Evolutionary conservation across 495 filamentous ascomycete species (phyloP), one percentile per base, ranked within the genome.

Genomic region (Penicillium paradoxum): DNA sequence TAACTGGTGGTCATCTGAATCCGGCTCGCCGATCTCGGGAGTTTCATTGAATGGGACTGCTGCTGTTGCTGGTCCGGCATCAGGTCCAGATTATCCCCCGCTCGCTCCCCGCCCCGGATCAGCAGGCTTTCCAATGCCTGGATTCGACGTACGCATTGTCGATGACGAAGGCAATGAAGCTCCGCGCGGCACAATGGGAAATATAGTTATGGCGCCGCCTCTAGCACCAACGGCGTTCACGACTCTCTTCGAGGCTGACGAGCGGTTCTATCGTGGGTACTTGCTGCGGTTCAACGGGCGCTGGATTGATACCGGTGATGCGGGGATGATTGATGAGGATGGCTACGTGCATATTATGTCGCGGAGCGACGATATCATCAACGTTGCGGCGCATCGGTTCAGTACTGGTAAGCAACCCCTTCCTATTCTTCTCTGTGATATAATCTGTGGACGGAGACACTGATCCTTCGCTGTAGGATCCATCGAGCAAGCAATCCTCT

Each of bases 1-100:
- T 65, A 95, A 96, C 63, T 97, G 91, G 91, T 97, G 91, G 91
- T 92, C 88, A 3, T 92, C 89, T 1, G 91, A 96, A 68, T 89
- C 87, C 1, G 91, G 91, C 7, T 89, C 86, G 4, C 91, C 91
- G 6, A 96, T 97, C 54, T 85, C 91, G 0, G 91, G 89, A 1
- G 73, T 95, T 22, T 83, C 88, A 6, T 72, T 95, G 30, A 45
- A 62, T 11, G 58, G 68, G 45, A 50, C 55, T 11, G 72, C 79
- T 4, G 71, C 49, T 17, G 25, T 43, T 4, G 54, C 53, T 25
- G 13, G 22, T 22, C 18, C 11, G 18, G 18, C 48, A 11, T 62
- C 55, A 40, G 45, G 47, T 39, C 4, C 42, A 53, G 11, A 19
- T 30, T 18, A 25, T 29, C 1, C 62, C 15, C 73, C 80, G 0